phyloP scores from a whole-genome alignment of 805 yeast species.

The Priceomyces melissophilus region DNA sequence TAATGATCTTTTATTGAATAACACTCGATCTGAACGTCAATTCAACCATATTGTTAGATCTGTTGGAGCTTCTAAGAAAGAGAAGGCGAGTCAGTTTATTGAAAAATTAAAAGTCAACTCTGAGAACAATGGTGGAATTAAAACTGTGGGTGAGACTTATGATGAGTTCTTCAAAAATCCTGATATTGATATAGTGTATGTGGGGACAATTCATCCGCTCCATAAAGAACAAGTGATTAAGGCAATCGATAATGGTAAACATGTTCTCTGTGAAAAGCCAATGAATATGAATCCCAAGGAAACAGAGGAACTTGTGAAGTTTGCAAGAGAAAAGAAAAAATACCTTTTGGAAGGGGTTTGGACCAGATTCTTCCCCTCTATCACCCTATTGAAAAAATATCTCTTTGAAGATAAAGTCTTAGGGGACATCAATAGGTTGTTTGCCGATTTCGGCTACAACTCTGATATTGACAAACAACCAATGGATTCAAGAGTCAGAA shows the following conservation, averaged over 20 bases:
- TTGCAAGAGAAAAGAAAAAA: constrained; percentile 41
- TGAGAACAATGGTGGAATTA: constrained; percentile 23
- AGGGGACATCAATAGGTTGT: constrained; percentile 46
- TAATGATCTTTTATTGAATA: constrained; percentile 32
- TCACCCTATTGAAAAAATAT: constrained; percentile 29
- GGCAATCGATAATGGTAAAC: constrained; percentile 44
- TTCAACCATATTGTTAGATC: constrained; percentile 32
- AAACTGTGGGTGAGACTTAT: constrained; percentile 30
- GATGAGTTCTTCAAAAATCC: constrained; percentile 42
- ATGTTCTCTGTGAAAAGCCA: constrained; percentile 56
- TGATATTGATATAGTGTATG: constrained; percentile 47
- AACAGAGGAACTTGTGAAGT: constrained; percentile 35
- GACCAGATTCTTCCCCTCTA: constrained; percentile 53
- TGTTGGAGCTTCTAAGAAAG: constrained; percentile 36
- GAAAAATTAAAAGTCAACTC: constrained; percentile 12
- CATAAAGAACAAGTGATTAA: constrained; percentile 45
- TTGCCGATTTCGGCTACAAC: constrained; percentile 41
- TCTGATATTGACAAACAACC: constrained; percentile 31
- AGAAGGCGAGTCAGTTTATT: constrained; percentile 35
- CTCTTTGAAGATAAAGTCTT: constrained; percentile 39
- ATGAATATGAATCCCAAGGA: constrained; percentile 47
- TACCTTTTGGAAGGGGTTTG: constrained; percentile 61
- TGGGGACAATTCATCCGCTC: constrained; percentile 53
- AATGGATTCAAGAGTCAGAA: constrained; percentile 33
- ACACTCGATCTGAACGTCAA: constrained; percentile 17